Conservation (phyloP, 2,329 filamentous ascomycete species). For the Trichoderma sp. region DNA sequence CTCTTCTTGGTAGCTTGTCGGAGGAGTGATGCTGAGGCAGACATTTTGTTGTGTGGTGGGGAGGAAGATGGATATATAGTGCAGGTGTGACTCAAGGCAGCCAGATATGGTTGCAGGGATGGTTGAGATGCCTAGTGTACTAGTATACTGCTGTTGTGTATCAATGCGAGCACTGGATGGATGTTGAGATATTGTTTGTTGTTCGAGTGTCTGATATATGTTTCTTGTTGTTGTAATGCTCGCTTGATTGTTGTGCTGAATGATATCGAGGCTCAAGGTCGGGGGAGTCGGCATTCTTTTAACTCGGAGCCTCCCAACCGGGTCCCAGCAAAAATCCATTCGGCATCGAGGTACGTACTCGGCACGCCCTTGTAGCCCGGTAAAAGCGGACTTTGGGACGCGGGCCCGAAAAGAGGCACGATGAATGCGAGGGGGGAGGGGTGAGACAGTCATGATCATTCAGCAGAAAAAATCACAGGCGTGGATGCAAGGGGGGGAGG, state of each 20-base stretch:
- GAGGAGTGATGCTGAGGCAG: conserved; percentile 33
- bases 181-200: not conserved
- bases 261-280: conserved; percentile 16
- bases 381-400: conserved; percentile 21
- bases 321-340: conserved; percentile 9
- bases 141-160: not conserved
- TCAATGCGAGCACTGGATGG: not conserved
- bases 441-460: conserved; percentile 10
- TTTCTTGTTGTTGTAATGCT: not conserved
- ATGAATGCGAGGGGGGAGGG: conserved; percentile 17
- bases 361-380: conserved; percentile 11
- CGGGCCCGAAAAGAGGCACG: conserved; percentile 19
- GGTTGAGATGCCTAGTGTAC: conserved; percentile 16
- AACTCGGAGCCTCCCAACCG: conserved; percentile 23
- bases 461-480: not conserved
- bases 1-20: conserved; percentile 61
- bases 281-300: conserved; percentile 28
- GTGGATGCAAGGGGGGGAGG: not conserved
- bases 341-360: conserved; percentile 15
- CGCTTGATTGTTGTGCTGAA: not conserved
- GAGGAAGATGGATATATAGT: conserved; percentile 10
- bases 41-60: conserved; percentile 29
- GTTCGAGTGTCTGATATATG: not conserved
- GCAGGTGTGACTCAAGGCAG: conserved; percentile 29
- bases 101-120: conserved; percentile 29